Evolutionary conservation across 306 rosid species (phyloP).

Genomic region (Luffa acutangula): DNA sequence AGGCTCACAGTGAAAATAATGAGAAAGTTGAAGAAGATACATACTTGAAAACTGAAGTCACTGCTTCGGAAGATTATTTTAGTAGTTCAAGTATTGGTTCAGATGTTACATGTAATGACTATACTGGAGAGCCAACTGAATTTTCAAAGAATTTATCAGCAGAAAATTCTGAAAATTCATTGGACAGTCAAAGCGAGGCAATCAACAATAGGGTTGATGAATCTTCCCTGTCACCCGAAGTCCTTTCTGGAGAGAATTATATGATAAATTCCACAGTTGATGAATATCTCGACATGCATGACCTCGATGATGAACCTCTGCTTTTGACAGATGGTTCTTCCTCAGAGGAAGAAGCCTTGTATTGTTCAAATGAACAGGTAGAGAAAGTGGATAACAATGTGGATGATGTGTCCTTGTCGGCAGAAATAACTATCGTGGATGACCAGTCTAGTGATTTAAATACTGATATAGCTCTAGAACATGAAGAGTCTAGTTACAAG

Average conservation of each 20-base stretch:
- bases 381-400: constrained; percentile 19
- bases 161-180: not conserved
- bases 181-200: not conserved
- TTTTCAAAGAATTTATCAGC: not conserved
- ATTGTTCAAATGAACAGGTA: constrained; percentile 22
- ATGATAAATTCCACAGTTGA: constrained; percentile 1
- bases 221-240: constrained; percentile 1
- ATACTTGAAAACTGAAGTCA: constrained; percentile 12
- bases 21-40: constrained; percentile 12
- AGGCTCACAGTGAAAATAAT: constrained; percentile 10
- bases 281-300: not conserved
- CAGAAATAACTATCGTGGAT: constrained; percentile 16
- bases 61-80: constrained; percentile 19
- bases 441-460: constrained; percentile 17
- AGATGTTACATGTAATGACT: constrained; percentile 5
- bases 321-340: constrained; percentile 18
- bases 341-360: constrained; percentile 18
- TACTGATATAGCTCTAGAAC: constrained; percentile 12
- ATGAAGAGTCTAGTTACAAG: constrained; percentile 22
- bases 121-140: not conserved
- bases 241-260: not conserved
- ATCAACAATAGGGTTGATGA: not conserved
- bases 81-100: constrained; percentile 16
- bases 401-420: constrained; percentile 21
- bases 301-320: not conserved